These are phyloP conservation scores for Aspergillus terreus DNA, from an alignment of 2,329 filamentous ascomycete species.

Conservation along the genomic window DNA sequence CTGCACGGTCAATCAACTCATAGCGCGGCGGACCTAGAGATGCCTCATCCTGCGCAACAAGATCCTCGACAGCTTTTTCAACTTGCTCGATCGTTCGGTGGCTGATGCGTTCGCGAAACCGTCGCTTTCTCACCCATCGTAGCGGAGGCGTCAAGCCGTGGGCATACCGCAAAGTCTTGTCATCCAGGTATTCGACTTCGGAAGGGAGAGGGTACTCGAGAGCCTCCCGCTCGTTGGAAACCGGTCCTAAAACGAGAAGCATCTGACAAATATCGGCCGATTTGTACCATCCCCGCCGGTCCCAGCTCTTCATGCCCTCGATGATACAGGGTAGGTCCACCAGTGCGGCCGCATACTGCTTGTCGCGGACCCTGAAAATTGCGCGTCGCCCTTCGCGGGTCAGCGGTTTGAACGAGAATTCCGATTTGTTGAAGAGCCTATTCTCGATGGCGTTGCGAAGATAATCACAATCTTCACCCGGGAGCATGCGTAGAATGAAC, in stretches of 20 bases:
- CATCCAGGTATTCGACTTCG: slow-evolving; percentile 57
- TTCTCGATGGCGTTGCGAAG: slow-evolving; percentile 72
- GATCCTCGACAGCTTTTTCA: slow-evolving; percentile 70
- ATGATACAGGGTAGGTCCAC: slow-evolving; percentile 84
- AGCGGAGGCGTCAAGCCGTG: slow-evolving; percentile 86
- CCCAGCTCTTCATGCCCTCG: slow-evolving; percentile 91
- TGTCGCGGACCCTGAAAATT: slow-evolving; percentile 65
- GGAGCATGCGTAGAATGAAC: slow-evolving; percentile 82
- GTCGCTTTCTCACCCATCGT: slow-evolving; percentile 75
- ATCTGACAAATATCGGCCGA: slow-evolving; percentile 86
- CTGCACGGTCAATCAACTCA: slow-evolving; percentile 59
- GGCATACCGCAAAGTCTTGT: slow-evolving; percentile 68
- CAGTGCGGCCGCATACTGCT: slow-evolving; percentile 71
- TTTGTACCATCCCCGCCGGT: slow-evolving; percentile 83
- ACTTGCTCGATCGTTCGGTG: slow-evolving; percentile 82
- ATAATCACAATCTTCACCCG: slow-evolving; percentile 81
- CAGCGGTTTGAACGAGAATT: slow-evolving; percentile 77
- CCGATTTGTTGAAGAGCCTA: slow-evolving; percentile 73
- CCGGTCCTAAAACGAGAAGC: slow-evolving; percentile 70
- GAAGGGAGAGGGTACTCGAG: slow-evolving; percentile 64
- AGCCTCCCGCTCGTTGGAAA: slow-evolving; percentile 64
- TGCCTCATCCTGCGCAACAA: slow-evolving; percentile 66
- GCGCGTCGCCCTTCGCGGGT: slow-evolving; percentile 66
- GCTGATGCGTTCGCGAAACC: slow-evolving; percentile 78
- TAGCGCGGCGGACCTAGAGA: slow-evolving; percentile 56